These are phyloP conservation scores for Pseudogymnoascus sp. DNA, from an alignment of 2,329 filamentous ascomycete species.

Conservation along the genomic window DNA sequence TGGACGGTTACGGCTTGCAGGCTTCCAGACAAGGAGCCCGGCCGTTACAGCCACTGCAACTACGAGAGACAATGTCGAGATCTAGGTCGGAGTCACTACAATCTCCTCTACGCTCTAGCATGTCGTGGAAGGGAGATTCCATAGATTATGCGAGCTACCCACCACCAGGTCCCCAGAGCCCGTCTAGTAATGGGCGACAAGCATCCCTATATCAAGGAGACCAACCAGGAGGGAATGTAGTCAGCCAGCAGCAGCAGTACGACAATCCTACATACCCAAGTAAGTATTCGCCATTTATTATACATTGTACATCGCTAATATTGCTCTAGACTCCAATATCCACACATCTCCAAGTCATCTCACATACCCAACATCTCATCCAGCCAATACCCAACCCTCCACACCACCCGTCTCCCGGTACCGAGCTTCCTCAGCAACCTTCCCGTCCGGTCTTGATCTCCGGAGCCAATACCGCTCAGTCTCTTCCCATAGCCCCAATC, in stretches of 20 bases:
- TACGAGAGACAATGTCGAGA: conserved; percentile 49
- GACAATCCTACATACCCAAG: conserved; percentile 46
- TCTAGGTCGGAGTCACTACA: conserved; percentile 51
- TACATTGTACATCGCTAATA: conserved; percentile 15
- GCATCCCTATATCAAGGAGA: conserved; percentile 44
- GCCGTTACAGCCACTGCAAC: conserved; percentile 49
- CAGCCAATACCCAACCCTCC: conserved; percentile 33
- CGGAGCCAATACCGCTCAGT: conserved; percentile 38
- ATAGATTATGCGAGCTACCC: conserved; percentile 49
- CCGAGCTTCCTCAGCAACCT: conserved; percentile 41
- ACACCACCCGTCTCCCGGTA: conserved; percentile 37
- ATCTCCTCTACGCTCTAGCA: conserved; percentile 50
- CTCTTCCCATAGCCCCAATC: conserved; percentile 17
- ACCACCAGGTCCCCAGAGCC: conserved; percentile 35
- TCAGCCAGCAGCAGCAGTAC: conserved; percentile 37
- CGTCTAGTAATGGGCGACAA: conserved; percentile 40
- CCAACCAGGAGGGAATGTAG: conserved; percentile 35
- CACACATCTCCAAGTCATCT: conserved; percentile 42
- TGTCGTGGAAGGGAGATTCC: conserved; percentile 55
- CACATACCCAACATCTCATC: conserved; percentile 40
- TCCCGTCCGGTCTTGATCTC: conserved; percentile 40
- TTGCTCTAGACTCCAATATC: conserved; percentile 35
- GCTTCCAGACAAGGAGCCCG: conserved; percentile 40
- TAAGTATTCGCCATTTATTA: conserved; percentile 30
- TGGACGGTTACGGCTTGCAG: conserved; percentile 41